Evolutionary conservation across 2,329 filamentous ascomycete genomes (phyloP).

Genomic region (Parastagonospora nodorum): DNA sequence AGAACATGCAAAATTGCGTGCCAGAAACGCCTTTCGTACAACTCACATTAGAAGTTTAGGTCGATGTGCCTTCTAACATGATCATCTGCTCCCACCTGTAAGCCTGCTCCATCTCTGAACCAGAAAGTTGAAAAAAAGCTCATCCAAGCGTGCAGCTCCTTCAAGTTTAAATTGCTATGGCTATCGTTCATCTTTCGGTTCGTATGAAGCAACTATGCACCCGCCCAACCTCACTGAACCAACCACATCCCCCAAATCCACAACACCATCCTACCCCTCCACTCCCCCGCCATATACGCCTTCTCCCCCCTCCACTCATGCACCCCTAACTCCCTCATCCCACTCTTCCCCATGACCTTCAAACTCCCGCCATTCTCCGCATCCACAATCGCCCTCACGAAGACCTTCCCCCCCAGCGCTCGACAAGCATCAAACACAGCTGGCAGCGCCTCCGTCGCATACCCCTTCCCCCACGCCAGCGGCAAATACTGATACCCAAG

Average conservation of each 20-base stretch:
- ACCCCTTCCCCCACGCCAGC: slow-evolving; percentile 26
- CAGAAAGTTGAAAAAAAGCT: too few species aligned
- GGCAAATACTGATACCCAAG: slow-evolving; percentile 30
- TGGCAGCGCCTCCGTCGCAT: slow-evolving; percentile 25
- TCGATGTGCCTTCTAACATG: too few species aligned
- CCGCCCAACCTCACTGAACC: neutral
- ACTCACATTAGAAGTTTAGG: too few species aligned
- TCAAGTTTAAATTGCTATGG: too few species aligned
- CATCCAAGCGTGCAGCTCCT: too few species aligned
- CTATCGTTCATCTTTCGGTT: neutral
- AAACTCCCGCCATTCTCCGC: slow-evolving; percentile 33
- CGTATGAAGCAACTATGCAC: neutral
- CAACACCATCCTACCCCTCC: slow-evolving; percentile 26
- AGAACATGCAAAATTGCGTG: too few species aligned
- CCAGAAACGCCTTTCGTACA: too few species aligned
- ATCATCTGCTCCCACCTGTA: too few species aligned
- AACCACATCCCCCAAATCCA: slow-evolving; percentile 31
- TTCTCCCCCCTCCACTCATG: slow-evolving; percentile 30
- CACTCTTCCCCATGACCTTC: slow-evolving; percentile 39
- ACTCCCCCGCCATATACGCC: slow-evolving; percentile 30
- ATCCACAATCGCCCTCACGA: slow-evolving; percentile 40
- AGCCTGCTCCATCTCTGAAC: too few species aligned
- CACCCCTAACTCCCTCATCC: slow-evolving; percentile 31
- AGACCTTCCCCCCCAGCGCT: slow-evolving; percentile 31
- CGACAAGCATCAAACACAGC: slow-evolving; percentile 33